Conservation (phyloP, 768 basidiomycete genomes). For the Naematelia encephala region DNA sequence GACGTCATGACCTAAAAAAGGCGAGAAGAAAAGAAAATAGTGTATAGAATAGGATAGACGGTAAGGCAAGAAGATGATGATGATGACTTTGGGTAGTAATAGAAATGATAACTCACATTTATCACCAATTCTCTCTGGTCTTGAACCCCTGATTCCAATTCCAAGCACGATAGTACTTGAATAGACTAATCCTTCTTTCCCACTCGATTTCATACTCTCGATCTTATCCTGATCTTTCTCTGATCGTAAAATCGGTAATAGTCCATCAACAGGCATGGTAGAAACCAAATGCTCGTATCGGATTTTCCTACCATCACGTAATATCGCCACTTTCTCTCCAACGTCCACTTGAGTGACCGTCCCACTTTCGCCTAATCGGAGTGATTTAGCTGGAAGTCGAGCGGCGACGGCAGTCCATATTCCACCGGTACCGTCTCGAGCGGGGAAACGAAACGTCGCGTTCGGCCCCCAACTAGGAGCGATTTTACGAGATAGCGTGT, state of each 20-base stretch:
- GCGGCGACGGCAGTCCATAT: slow-evolving; percentile 53
- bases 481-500: slow-evolving; percentile 49
- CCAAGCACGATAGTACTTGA: slow-evolving; percentile 52
- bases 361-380: slow-evolving; percentile 30
- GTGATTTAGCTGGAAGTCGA: slow-evolving; percentile 33
- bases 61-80: background rate
- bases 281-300: slow-evolving; percentile 48
- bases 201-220: slow-evolving; percentile 18
- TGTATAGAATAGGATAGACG: background rate
- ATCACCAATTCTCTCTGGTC: slow-evolving; percentile 51
- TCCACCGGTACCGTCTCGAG: slow-evolving; percentile 51
- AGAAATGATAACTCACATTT: slow-evolving; percentile 52
- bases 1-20: too few species aligned
- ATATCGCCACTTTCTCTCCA: slow-evolving; percentile 39
- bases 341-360: slow-evolving; percentile 42
- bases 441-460: slow-evolving; percentile 53
- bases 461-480: slow-evolving; percentile 53
- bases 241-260: slow-evolving; percentile 35
- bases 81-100: too few species aligned
- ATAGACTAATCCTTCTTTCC: slow-evolving; percentile 45
- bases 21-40: background rate
- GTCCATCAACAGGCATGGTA: slow-evolving; percentile 49
- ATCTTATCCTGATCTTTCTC: slow-evolving; percentile 27
- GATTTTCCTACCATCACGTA: slow-evolving; percentile 47
- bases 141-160: slow-evolving; percentile 50